Percentiles rank a stretch among this genome's conserved stretches.
Evolutionary conservation across 2,329 filamentous ascomycete genomes (phyloP).

Genomic region (Epichloe brachyelytri): DNA sequence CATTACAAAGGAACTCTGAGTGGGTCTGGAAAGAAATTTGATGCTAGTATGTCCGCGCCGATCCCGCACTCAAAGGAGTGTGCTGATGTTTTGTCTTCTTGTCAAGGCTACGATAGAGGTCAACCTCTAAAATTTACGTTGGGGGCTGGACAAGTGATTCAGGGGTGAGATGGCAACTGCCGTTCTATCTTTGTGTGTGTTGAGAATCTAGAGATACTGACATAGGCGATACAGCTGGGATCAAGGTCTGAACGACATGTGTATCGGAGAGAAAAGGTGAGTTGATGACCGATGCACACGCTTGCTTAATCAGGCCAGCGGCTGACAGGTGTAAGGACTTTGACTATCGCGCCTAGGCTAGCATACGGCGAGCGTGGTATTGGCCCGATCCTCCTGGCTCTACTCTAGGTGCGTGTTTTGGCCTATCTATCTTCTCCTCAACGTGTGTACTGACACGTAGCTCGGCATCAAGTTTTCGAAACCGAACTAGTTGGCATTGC

Average conservation of each 20-base stretch:
- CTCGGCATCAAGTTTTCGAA: slow-evolving; percentile 56
- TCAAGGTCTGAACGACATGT: slow-evolving; percentile 82
- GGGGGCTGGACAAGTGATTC: slow-evolving; percentile 74
- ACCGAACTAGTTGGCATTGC: slow-evolving; percentile 78
- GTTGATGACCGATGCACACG: slow-evolving; percentile 7
- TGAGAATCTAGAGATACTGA: slow-evolving; percentile 8
- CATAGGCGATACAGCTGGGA: slow-evolving; percentile 54
- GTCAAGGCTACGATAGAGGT: slow-evolving; percentile 56
- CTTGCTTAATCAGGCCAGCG: neutral
- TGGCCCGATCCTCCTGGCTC: slow-evolving; percentile 71
- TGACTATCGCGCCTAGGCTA: slow-evolving; percentile 79
- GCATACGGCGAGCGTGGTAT: slow-evolving; percentile 67
- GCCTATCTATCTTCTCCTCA: slow-evolving; percentile 1
- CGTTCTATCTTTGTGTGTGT: neutral
- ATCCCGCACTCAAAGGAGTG: neutral
- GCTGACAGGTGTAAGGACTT: slow-evolving; percentile 34
- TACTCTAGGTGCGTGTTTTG: slow-evolving; percentile 50
- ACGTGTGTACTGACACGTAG: slow-evolving; percentile 7
- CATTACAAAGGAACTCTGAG: slow-evolving; percentile 80
- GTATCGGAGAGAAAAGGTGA: slow-evolving; percentile 77
- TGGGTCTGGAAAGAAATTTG: slow-evolving; percentile 64
- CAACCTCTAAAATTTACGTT: slow-evolving; percentile 67
- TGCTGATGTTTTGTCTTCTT: neutral
- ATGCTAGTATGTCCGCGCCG: slow-evolving; percentile 42
- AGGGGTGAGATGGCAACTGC: slow-evolving; percentile 45